Conservation (phyloP, 352 stramenopile species). For the Globisporangium paddicum region DNA sequence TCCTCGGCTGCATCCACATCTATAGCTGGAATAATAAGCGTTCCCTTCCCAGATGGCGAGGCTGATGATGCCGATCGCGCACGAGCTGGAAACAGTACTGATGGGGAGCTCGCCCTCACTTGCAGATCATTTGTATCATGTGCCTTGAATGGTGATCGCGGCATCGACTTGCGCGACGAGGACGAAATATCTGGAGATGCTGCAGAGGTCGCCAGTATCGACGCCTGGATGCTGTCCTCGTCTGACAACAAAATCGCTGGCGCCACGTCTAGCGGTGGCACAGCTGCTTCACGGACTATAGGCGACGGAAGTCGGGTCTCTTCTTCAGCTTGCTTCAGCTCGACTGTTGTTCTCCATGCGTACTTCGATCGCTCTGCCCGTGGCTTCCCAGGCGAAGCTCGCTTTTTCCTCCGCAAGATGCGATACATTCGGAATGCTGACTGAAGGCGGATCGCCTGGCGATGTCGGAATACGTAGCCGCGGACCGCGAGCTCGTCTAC, state of each 20-base stretch:
- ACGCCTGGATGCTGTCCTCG: slow-evolving; percentile 7
- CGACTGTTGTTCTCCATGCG: background rate
- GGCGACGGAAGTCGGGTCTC: background rate
- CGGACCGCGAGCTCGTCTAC: slow-evolving; percentile 75
- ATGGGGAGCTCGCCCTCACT: background rate
- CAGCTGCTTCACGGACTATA: background rate
- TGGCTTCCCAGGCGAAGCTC: background rate
- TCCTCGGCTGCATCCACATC: background rate
- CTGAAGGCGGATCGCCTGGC: slow-evolving; percentile 57
- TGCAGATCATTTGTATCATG: background rate
- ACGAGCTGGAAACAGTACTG: background rate
- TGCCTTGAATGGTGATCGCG: slow-evolving; percentile 5
- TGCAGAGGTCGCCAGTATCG: slow-evolving; percentile 11
- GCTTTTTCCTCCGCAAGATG: slow-evolving; percentile 18
- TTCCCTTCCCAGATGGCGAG: background rate
- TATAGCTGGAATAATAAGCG: background rate
- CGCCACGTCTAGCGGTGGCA: background rate
- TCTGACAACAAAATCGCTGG: background rate
- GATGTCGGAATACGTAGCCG: slow-evolving; percentile 62
- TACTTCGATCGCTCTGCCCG: background rate
- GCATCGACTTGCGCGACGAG: slow-evolving; percentile 1
- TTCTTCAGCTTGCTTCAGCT: background rate
- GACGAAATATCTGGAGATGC: slow-evolving; percentile 8
- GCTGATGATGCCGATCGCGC: background rate
- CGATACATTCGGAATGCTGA: slow-evolving; percentile 61